Base-by-base conservation (phyloP, 2,329 filamentous ascomycete genomes). In the Bimuria novae-zelandiae region DNA sequence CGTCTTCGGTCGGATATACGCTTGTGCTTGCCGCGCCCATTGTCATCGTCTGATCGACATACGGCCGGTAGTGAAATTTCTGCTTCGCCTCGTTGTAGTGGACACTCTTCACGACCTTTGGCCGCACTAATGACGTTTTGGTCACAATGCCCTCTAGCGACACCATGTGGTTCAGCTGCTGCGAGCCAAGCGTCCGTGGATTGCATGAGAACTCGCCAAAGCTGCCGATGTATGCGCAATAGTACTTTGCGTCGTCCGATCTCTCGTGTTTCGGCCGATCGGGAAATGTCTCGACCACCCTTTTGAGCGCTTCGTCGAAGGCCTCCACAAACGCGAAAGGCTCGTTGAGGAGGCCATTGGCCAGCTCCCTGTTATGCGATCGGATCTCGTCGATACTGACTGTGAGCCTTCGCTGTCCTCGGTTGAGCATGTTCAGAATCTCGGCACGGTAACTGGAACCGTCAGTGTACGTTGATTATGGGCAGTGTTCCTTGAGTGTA, bases 101-200 rank as follows among this genome's bases (percentile, higher is more conserved):
- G 48, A 99, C 92, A 76, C 94, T 97, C 78, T 95, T 96, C 57
- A 97, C 88, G n/a, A 99, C 86, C 77, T 99, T 99, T 10, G 94
- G 94, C 51, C 95, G 85, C 58, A 99, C 96, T 17, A 99, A 82
- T 21, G 92, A 97, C 76, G 91, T 96, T 74, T 94, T 89, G 30
- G 94, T 99, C 36, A 99, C 94, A 66, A 99, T 99, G 41, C 94
- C 94, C 76, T 99, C 94, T 46, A 99, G 82, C 3, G 92, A 96
- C 12, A 99, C 90, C 92, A 99, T 97, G 69, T 90, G 88, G 75
- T 99, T 99, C 51, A 99, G 83, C 67, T 96, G 90, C 35, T 86
- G 82, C 2, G 93, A 97, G 45, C 90, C 90, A 25, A 99, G 79
- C 0, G 94, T 97, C 62, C 94, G 86, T 35, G 94, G 94, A 69